Conservation (phyloP, 495 filamentous ascomycete species). For the Tetracladium setigerum region DNA sequence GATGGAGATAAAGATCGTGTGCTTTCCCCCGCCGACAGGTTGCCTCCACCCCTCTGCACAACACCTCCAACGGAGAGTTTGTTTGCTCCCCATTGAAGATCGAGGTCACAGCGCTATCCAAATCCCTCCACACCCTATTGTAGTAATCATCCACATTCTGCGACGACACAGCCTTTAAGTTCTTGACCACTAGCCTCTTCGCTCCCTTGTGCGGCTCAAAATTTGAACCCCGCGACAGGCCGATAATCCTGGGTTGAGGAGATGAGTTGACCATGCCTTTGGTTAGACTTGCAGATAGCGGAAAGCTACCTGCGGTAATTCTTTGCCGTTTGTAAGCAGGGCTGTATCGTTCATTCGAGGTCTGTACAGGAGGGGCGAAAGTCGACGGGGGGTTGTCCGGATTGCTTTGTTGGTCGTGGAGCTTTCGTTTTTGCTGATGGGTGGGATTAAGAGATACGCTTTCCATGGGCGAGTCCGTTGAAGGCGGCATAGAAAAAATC, state of each 20-base stretch:
- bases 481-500: constrained; percentile 15
- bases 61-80: constrained; percentile 65
- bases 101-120: constrained; percentile 62
- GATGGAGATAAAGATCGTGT: constrained; percentile 49
- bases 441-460: constrained; percentile 3
- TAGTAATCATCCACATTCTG: constrained; percentile 65
- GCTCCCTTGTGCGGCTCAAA: constrained; percentile 54
- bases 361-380: background rate
- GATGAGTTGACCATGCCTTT: constrained; percentile 2
- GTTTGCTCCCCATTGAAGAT: constrained; percentile 61
- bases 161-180: constrained; percentile 54
- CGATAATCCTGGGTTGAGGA: constrained; percentile 4
- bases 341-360: background rate
- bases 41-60: constrained; percentile 87
- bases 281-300: constrained; percentile 9
- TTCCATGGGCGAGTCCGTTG: constrained; percentile 10
- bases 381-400: background rate
- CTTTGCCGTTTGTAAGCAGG: background rate
- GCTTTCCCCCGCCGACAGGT: constrained; percentile 72
- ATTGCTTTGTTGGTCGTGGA: background rate
- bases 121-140: constrained; percentile 57
- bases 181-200: constrained; percentile 85
- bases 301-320: background rate
- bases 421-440: constrained; percentile 10
- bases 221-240: constrained; percentile 16